Conservation (phyloP, 495 filamentous ascomycete genomes). For the Corynascus novoguineensis region DNA sequence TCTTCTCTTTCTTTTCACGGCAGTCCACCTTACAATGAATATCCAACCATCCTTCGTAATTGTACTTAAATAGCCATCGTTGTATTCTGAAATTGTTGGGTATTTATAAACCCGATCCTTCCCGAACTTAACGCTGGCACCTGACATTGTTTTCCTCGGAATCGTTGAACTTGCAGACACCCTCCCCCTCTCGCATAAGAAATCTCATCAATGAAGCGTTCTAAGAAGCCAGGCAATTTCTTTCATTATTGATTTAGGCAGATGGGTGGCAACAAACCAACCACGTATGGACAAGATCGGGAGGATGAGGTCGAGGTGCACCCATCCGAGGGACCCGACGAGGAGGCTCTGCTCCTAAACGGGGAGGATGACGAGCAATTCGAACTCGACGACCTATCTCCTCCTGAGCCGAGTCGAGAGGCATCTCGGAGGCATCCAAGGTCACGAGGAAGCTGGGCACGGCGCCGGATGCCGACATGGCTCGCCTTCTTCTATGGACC, state of each 20-base stretch:
- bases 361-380: constrained; percentile 20
- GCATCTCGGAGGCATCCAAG: not conserved
- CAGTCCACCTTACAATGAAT: no score
- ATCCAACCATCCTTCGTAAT: no score
- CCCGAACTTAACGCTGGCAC: no score
- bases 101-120: no score
- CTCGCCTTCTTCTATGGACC: constrained; percentile 16
- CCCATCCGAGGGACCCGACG: not conserved
- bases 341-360: constrained; percentile 25
- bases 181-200: no score
- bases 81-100: no score
- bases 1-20: no score
- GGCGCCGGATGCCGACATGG: not conserved
- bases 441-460: not conserved
- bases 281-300: not conserved
- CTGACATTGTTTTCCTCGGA: no score
- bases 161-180: no score
- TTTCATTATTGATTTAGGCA: not conserved
- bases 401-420: not conserved
- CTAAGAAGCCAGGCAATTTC: no score
- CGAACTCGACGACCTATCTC: constrained; percentile 17
- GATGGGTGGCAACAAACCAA: not conserved
- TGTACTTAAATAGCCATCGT: no score
- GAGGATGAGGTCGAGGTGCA: constrained; percentile 1
- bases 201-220: no score